Evolutionary conservation across 2,329 filamentous ascomycete species (phyloP), one percentile per base, ranked within the genome.

Genomic region (Peltaster fructicola): DNA sequence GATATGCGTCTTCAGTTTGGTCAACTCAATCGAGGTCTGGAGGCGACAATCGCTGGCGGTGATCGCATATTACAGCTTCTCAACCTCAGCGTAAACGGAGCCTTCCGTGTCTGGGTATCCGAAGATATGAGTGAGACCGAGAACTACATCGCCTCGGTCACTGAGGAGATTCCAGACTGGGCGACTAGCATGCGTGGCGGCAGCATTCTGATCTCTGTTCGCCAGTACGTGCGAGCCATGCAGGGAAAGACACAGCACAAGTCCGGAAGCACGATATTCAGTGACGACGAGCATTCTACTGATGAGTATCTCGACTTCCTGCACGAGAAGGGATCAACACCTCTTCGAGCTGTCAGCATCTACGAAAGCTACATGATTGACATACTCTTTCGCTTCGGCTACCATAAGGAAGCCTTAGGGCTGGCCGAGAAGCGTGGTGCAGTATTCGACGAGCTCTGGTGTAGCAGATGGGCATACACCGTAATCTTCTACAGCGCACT

Each of bases 161-260:
- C 72, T 31, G 66, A 81, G 32, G 77, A 82, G 34, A 66, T 79
- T 30, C 67, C 68, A 2, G 68, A 73, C 24, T 84, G 77, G 77
- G 57, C 70, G 22, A 56, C 62, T 21, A 77, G 82, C 38, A 63
- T 73, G 2, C 62, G 75, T 30, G 78, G 78, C 9, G 78, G 78
- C 3, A 68, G 69, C 1, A 56, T 81, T 25, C 53, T 84, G 5
- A 65, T 76, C 31, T 62, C 65, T 3, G 58, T 73, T 3, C 57
- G 73, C 24, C 77, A 84, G 43, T 61, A 66, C 13, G 65, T 63
- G 24, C 65, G 74, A 23, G 73, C 78, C 12, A 51, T 84, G 11
- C 74, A 81, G 44, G 78, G 78, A 26, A 84, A 81, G 47, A 84
- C 78, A 0, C 50, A 50, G 7, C 50, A 51, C 3, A 48, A 53